Evolutionary conservation across 2,329 filamentous ascomycete species (phyloP), one percentile per base, ranked within the genome.

Genomic region (Fusarium multiceps): DNA sequence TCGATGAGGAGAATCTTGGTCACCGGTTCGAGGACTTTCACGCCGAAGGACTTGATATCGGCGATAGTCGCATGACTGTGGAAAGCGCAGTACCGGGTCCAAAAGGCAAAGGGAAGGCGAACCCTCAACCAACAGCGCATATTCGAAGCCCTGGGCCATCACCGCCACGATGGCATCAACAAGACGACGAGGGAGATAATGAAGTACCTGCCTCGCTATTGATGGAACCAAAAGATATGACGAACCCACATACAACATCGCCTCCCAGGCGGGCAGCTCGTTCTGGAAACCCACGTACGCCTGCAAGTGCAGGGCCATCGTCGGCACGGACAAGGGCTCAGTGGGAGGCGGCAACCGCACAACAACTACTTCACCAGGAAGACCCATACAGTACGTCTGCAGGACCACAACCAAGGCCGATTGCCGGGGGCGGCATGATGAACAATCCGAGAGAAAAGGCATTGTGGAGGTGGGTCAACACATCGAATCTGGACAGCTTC

Each of bases 391-490:
- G 57, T 21, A 55, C 28, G 8, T 28, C 69, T 8, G 40, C 59
- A 18, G 43, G 69, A 34, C 42, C 71, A 28, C 69, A 78, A n/a
- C 72, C 75, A 54, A 70, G 77, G 68, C 68, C 78, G 25, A n/a
- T 79, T 41, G 40, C 72, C 72, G 62, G 74, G 75, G 66, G 73
- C 46, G 59, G 74, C 18, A 59, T 79, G 21, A 68, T 77, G 2
- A 80, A 79, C 12, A 80, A 77, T 55, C 81, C 82, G 7, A 76
- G 89, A 78, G 92, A 95, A 76, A 92, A 90, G 78, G 94, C 94
- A 6, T 88, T 97, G 83, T 98, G 93, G 91, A 88, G 93, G 80
- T 98, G 94, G 92, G 93, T 93, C 57, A 97, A 97, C 75, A 93
- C 96, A 60, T 89, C 92, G 40, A 96, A 97, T 76, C 84, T 98